Base-by-base conservation (phyloP, 345 rosid genomes). In the Acer yangbiense region DNA sequence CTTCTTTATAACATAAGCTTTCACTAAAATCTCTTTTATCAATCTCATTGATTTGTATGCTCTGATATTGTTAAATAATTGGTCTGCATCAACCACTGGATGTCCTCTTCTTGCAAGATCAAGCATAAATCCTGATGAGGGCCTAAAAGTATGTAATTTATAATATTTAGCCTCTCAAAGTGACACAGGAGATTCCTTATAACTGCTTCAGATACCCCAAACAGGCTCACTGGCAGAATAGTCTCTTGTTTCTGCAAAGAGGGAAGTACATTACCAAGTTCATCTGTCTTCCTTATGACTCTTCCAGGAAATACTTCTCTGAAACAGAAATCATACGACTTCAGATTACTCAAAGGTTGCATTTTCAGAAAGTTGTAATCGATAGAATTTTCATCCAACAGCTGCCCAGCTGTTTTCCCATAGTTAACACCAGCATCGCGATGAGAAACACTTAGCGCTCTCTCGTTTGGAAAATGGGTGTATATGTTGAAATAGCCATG, bases 291-390 rank as follows among this genome's bases (percentile, higher is more conserved):
- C 81, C 84, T 89, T n/a, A 87, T 82, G 25, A 91, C 82, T 88
- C 98, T 91, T 68, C 91, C 92, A 18, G 94, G 91, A 80, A 89
- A 79, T n/a, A 92, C 92, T 84, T 92, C 94, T 71, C 88, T 79
- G 80, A 96, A 96, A 85, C 99, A 96, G 86, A 88, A 96, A 86
- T 96, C 97, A 61, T 92, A 96, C 97, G 95, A 94, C 87, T 92
- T 96, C 78, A 94, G 82, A 72, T 78, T 81, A 65, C 89, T 82
- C 85, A 92, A 83, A 32, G 97, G 90, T 73, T 76, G 89, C 83
- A 89, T 72, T 58, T 87, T 84, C 73, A 81, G 74, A 79, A 78
- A 82, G 71, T 78, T 84, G 73, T 82, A 79, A 82, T 86, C 83
- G 65, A 84, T 43, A 17, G 88, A 80, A 74, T 73, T 88, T 77